Evolutionary conservation across 768 basidiomycete genomes (phyloP), one percentile per base, ranked within the genome.

Genomic region (Hypholoma sublateritium): DNA sequence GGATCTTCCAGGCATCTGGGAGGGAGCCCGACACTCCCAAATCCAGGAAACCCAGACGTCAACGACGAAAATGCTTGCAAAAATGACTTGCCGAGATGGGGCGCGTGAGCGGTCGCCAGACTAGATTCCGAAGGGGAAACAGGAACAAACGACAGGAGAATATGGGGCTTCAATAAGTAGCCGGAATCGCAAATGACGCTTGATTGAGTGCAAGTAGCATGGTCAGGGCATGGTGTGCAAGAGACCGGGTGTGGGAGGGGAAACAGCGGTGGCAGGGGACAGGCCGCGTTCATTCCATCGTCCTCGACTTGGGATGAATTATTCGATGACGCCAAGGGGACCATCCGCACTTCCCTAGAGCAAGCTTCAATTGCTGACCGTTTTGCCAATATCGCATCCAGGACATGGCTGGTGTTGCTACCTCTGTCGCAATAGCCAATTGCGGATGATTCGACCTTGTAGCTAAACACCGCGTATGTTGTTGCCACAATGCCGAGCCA

Each of bases 381-480:
- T 42, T 72, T 72, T 5, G 71, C 72, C 43, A 79, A 76, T 17
- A 85, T 62, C 13, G 69, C 72, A 56, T 83, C 81, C 49, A 92
- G 70, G 2, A 74, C 73, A 21, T 62, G 69, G 68, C 88, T 94
- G 25, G 85, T 87, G 61, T 77, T 73, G 55, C 69, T 81, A 17
- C 82, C 87, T 35, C 80, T 70, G 59, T 90, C 84, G 66, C 92
- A 94, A 70, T 84, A 94, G 4, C 93, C 92, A 62, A 94, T 85
- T 11, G 77, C 69, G 2, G 85, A 74, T 5, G 91, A 91, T 62
- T 88, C 84, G 12, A 62, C 57, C 72, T 91, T 92, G 76, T 84
- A 89, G 16, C 76, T 75, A 63, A 77, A 61, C 17, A 77, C 59
- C 21, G 71, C 60, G 58, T 69, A 71, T 13, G 69, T 71, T 17